These are phyloP conservation scores for Hericium erinaceus DNA, from an alignment of 768 basidiomycete genomes.

Conservation along the genomic window DNA sequence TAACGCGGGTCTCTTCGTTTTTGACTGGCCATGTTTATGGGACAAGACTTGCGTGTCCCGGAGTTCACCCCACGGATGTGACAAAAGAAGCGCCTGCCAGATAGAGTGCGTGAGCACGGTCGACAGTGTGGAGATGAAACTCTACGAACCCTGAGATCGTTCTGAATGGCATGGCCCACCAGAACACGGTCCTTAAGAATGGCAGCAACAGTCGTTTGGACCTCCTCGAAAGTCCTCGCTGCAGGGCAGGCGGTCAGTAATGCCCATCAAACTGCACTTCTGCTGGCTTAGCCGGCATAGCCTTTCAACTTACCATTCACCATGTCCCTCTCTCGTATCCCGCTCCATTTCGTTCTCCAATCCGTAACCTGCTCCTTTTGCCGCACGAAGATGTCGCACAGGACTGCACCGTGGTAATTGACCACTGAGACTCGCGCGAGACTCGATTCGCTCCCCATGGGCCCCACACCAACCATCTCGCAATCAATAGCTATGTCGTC, in stretches of 20 bases:
- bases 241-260: neutral
- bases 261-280: neutral
- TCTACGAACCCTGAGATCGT: constrained; percentile 71
- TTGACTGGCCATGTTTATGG: constrained; percentile 47
- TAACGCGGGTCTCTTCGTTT: constrained; percentile 63
- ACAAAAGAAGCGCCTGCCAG: constrained; percentile 53
- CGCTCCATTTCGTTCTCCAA: constrained; percentile 86
- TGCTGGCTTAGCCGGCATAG: neutral
- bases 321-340: constrained; percentile 72
- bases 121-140: neutral
- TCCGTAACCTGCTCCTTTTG: constrained; percentile 87
- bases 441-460: constrained; percentile 71
- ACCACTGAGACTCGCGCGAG: constrained; percentile 86
- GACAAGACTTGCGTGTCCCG: constrained; percentile 66
- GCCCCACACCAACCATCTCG: constrained; percentile 96
- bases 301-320: constrained; percentile 34
- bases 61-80: constrained; percentile 53
- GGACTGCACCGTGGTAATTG: constrained; percentile 74
- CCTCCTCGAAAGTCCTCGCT: constrained; percentile 73
- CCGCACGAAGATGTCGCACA: constrained; percentile 78
- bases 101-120: neutral
- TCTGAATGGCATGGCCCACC: constrained; percentile 85
- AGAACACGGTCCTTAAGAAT: constrained; percentile 71
- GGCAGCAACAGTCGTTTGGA: constrained; percentile 71
- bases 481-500: constrained; percentile 61